Evolutionary conservation across 208 protist genomes (phyloP).

Genomic region (Herpetomonas tarakana): DNA sequence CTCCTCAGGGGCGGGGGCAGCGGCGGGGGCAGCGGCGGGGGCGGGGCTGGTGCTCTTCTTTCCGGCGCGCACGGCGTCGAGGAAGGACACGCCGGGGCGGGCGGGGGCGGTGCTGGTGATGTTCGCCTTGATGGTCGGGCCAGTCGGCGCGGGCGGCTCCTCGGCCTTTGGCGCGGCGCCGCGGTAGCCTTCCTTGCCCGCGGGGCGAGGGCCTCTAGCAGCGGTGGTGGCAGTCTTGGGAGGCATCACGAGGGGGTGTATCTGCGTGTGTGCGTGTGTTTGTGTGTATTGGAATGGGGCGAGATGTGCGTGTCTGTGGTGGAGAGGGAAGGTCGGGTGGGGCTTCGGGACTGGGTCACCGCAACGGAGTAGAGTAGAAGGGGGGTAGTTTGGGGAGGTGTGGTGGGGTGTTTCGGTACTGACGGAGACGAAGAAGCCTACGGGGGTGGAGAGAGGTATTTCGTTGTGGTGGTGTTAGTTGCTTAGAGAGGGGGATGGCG

Average conservation of each 20-base stretch:
- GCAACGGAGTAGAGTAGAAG: no score
- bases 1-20: constrained; percentile 5
- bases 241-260: constrained; percentile 8
- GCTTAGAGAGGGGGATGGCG: no score
- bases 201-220: constrained; percentile 8
- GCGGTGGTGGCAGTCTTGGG: constrained; percentile 21
- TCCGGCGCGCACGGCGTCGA: constrained; percentile 53
- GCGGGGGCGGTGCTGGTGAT: constrained; percentile 56
- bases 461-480: no score
- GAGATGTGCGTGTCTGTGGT: no score
- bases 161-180: constrained; percentile 29
- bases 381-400: no score
- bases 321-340: no score
- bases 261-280: background rate
- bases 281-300: background rate
- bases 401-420: no score
- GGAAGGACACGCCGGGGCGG: constrained; percentile 57
- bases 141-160: constrained; percentile 23
- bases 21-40: constrained; percentile 9
- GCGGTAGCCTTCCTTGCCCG: constrained; percentile 14
- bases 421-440: no score
- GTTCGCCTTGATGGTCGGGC: constrained; percentile 51
- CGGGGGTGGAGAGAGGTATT: no score
- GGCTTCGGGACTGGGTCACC: no score
- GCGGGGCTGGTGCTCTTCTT: constrained; percentile 10